Base-by-base conservation (phyloP, 2,329 filamentous ascomycete genomes). In the Exophiala aquamarina region DNA sequence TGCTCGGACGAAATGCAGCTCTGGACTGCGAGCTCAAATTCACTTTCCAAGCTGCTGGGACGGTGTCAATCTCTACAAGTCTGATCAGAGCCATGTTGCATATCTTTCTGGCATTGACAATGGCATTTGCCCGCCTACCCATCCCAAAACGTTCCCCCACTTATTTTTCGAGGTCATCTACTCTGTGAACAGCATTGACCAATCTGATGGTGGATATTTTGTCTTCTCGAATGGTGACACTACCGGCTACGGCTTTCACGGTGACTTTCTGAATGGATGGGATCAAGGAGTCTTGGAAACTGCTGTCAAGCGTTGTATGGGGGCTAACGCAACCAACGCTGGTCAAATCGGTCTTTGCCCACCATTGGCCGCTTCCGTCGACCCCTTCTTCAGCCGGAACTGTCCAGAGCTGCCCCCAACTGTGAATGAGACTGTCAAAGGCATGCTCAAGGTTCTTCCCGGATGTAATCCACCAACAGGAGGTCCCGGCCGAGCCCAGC, bases 21-120 rank as follows among this genome's bases (percentile, higher is more conserved):
- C 93, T 59, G 92, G 92, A 49, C 64, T 95, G 38, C 85, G 89
- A 37, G 74, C 92, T 35, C 89, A 95, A 68, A 70, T 94, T 49
- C 88, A 89, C 77, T 95, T 95, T 70, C 88, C 89, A 0, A 89
- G 84, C 2, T 95, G 89, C 78, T 94, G 89, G 86, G 87, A 92
- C 59, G 87, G 88, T 39, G 77, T 81, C 59, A 76, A 84, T 52
- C 54, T 71, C 5, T 76, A 79, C 57, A 71, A 75, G 2, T 15
- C 57, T 0, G 73, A 83, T 59, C 77, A 83, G 67, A 75, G 72
- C 31, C 81, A 96, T 63, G 79, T 95, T 52, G 86, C 84, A 3
- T 95, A 91, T 66, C 87, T 89, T 1, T 78, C 81, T 58, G 73
- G 85, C 9, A 86, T 94, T 59, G 88, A 88, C 70, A 81, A 81